Base-by-base conservation (phyloP, 306 rosid genomes). In the Vigna radiata region DNA sequence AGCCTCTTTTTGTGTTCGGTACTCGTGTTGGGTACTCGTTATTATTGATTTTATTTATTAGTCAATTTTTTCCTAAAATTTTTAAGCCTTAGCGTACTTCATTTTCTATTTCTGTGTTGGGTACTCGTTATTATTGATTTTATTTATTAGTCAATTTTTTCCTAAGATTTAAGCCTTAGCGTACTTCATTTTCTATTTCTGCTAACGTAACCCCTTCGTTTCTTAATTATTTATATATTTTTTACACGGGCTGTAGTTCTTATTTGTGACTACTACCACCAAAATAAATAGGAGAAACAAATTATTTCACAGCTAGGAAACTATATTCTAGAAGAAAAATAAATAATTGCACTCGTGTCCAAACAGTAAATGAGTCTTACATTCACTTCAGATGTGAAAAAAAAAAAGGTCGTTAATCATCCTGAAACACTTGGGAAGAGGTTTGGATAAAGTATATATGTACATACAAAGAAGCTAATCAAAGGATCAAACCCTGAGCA, bases 401-500 rank as follows among this genome's bases (percentile, higher is more conserved):
- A 78, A 54, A 66, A 59, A 82, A 36, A 73, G 81, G 73, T 72
- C 5, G 41, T 33, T 25, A n/a, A 71, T 56, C 43, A 77, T 66
- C 72, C 48, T 75, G 64, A 25, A 86, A 78, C 66, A 78, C 83
- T 74, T 63, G 77, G 68, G 68, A 48, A 70, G 46, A 36, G 87
- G 83, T 66, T 58, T 67, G 78, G 56, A 63, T 64, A 44, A 61
- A 33, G 25, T 62, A 74, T 59, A 84, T 83, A 82, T 83, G 73
- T 85, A 88, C 84, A 78, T 81, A 87, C 85, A 89, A 52, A 74
- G 46, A 33, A 76, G 78, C 79, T 82, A 70, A 81, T 92, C 84
- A 92, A 58, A 92, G 97, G 85, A 92, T 90, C 94, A 91, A 80
- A 83, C 94, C 96, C 85, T 87, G 83, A 62, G 93, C 94, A 61